Evolutionary conservation across 1,139 yeast genomes (phyloP).

Genomic region (Yamadazyma mexicana): DNA sequence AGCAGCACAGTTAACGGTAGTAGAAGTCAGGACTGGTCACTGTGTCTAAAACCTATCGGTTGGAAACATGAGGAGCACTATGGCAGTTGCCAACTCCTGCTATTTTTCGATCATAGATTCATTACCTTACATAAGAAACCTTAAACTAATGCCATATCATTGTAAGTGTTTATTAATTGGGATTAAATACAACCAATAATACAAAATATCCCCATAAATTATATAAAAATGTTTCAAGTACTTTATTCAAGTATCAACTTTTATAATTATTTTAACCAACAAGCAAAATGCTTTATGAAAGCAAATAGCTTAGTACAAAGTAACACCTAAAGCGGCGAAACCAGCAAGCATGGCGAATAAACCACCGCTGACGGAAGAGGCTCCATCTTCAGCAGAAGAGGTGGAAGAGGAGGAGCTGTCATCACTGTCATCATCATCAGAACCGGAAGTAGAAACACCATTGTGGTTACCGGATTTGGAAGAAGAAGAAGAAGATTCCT

Average conservation of each 20-base stretch:
- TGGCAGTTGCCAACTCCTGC: too few relatives aligned
- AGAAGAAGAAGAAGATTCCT: constrained; percentile 46
- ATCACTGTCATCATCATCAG: constrained; percentile 19
- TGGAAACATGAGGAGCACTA: too few relatives aligned
- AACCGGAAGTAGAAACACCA: constrained; percentile 28
- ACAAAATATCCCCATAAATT: constrained; percentile 5
- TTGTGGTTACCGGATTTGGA: constrained; percentile 31
- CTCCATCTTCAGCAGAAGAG: constrained; percentile 23
- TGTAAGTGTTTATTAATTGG: constrained; percentile 3
- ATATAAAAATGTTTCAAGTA: constrained; percentile 1
- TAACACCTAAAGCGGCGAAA: constrained; percentile 62
- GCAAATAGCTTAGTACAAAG: constrained; percentile 48
- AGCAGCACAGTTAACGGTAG: too few relatives aligned
- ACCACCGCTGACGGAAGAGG: constrained; percentile 35
- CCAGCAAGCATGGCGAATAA: constrained; percentile 56
- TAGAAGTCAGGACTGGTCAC: too few relatives aligned
- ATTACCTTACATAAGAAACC: too few relatives aligned
- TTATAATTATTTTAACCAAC: too few relatives aligned
- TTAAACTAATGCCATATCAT: too few relatives aligned
- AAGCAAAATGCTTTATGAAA: neutral
- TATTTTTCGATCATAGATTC: too few relatives aligned
- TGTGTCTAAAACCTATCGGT: too few relatives aligned
- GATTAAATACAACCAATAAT: constrained; percentile 6
- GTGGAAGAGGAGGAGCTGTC: constrained; percentile 21
- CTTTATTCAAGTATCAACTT: neutral